A percentile compares a stretch with the other conserved stretches of the same genome.
Evolutionary conservation across 257 asterid species (phyloP).

Genomic region (Orobanche coerulescens): DNA sequence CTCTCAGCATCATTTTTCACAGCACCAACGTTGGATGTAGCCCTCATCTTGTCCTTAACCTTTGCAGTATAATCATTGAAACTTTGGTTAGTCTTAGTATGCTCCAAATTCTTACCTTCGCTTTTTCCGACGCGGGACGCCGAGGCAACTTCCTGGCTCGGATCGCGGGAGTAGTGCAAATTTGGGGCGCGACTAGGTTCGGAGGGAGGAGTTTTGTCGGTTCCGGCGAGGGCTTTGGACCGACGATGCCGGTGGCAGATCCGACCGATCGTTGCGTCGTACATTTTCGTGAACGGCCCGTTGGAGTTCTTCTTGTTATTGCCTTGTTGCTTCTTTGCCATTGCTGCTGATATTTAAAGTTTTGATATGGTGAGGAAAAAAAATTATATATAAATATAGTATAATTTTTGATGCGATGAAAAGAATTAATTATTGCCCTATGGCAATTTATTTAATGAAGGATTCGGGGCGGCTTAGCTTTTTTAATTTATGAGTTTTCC

Average conservation of each 20-base stretch:
- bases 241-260: background rate
- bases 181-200: background rate
- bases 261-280: constrained; percentile 1
- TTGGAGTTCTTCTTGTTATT: background rate
- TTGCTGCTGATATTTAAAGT: background rate
- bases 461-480: background rate
- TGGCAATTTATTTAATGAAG: constrained; percentile 15
- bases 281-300: constrained; percentile 6
- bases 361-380: background rate
- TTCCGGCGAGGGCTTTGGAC: background rate
- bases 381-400: no score
- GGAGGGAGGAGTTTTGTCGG: no score
- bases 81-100: background rate
- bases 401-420: background rate
- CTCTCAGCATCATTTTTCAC: constrained; percentile 1
- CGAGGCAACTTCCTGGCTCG: background rate
- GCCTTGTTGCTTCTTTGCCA: constrained; percentile 17
- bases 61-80: constrained; percentile 28
- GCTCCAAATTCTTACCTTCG: constrained; percentile 8
- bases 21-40: constrained; percentile 24
- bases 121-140: no score
- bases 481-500: constrained; percentile 10
- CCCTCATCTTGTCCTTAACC: constrained; percentile 32
- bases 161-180: background rate
- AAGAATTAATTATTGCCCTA: background rate